Evolutionary conservation across 208 protist species (phyloP), one percentile per base, ranked within the genome.

Genomic region (Angomonas deanei): DNA sequence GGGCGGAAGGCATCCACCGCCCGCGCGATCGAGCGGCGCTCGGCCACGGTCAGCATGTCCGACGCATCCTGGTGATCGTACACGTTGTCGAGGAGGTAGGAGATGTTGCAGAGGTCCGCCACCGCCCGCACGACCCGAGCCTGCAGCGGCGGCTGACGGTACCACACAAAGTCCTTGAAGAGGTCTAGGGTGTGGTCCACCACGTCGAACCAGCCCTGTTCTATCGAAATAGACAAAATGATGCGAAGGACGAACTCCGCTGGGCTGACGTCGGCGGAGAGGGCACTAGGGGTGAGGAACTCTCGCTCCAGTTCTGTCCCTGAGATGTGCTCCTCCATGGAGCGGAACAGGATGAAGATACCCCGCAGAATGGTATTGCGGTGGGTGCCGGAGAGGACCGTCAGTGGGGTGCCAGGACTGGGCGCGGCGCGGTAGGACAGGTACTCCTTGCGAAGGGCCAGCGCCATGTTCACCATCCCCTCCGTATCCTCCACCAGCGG

Each of bases 1-100:
- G 81, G 77, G 3, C 81, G 77, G 61, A 83, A 88, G 6, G 74
- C 63, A 48, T 88, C 81, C 26, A 88, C 78, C 26, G 81, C 76
- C 15, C 70, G 58, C 19, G 81, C 81, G 47, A 88, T 74, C 38
- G 74, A 76, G 32, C 76, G 76, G 34, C 70, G 78, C 72, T 88
- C 76, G 60, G 69, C 47, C 46, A 79, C 34, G 19, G 74, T 84
- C 47, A 88, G 61, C 19, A 38, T 50, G 49, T 72, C 60, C 36
- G 57, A 61, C 49, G 67, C 67, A 15, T 42, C 36, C 36, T n/a
- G 11, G 36, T 8, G 15, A 42, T 8, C 11, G 11, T 42, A n/a
- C 36, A 42, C 15, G 32, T 49, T 30, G 56, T 81, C 68, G 26
- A 88, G 57, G 63, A 80, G 76, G 56, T 88, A 88, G 26, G 77